A percentile compares a stretch with the other conserved stretches of the same genome.
These are phyloP conservation scores for Russula emetica DNA, from an alignment of 768 basidiomycete genomes.

Conservation along the genomic window DNA sequence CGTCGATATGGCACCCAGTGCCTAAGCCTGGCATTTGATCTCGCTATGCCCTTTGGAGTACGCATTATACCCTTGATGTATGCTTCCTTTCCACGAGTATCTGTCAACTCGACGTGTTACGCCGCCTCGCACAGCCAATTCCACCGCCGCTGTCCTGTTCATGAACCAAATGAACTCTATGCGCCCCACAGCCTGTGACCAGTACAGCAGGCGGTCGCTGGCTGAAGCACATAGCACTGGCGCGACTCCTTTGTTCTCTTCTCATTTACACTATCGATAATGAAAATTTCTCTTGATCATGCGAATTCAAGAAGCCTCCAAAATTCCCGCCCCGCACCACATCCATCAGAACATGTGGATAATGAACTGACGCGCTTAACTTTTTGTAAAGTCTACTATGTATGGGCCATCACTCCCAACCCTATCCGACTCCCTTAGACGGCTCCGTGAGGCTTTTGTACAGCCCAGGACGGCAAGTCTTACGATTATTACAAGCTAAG, in stretches of 20 bases:
- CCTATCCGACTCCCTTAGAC: too few relatives aligned
- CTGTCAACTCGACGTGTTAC: not conserved
- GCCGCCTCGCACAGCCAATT: not conserved
- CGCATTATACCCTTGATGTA: too few relatives aligned
- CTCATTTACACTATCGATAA: not conserved
- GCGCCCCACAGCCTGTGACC: constrained; percentile 4
- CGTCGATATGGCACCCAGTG: not conserved
- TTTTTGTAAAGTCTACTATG: not conserved
- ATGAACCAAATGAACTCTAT: constrained; percentile 8
- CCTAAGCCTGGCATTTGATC: not conserved
- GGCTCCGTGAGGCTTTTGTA: not conserved
- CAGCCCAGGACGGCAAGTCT: not conserved
- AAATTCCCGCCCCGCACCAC: not conserved
- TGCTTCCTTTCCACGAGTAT: constrained; percentile 4
- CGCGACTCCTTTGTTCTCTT: not conserved
- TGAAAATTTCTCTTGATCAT: not conserved
- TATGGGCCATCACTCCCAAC: not conserved
- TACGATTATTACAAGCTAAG: not conserved
- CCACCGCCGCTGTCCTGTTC: not conserved
- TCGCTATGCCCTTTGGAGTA: not conserved
- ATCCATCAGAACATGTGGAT: not conserved
- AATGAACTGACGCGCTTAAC: not conserved
- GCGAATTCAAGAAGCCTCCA: constrained; percentile 2
- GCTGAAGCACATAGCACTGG: not conserved
- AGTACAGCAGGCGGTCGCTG: not conserved